These are phyloP conservation scores for Epichloe typhina DNA, from an alignment of 2,329 filamentous ascomycete genomes.

Conservation along the genomic window DNA sequence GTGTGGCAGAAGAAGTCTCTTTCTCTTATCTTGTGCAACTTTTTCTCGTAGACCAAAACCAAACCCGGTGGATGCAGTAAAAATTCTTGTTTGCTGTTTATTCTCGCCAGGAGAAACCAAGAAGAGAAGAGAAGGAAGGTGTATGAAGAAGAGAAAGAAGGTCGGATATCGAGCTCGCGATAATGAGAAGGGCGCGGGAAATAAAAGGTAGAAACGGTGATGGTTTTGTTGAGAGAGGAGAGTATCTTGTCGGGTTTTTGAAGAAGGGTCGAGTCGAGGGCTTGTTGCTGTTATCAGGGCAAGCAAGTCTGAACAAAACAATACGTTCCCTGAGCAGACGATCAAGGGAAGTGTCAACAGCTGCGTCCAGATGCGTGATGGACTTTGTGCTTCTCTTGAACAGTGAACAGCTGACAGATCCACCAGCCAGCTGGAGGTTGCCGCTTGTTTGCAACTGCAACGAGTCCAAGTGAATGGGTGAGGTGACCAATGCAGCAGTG, in stretches of 20 bases:
- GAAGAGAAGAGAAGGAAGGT: neutral
- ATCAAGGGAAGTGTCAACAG: conserved; percentile 1
- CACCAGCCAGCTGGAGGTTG: conserved; percentile 3
- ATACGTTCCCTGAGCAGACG: neutral
- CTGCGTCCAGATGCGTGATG: neutral
- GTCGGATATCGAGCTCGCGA: neutral
- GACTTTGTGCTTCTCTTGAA: neutral
- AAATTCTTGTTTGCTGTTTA: neutral
- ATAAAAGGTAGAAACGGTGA: neutral
- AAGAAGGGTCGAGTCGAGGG: neutral
- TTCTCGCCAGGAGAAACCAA: conserved; percentile 4
- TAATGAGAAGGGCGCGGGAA: neutral
- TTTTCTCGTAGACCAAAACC: neutral
- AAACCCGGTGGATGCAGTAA: neutral
- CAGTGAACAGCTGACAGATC: conserved; percentile 5
- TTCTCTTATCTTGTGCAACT: no score
- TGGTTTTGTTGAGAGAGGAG: neutral
- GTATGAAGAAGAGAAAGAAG: neutral
- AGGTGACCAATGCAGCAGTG: neutral
- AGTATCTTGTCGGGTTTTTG: neutral
- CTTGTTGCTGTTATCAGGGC: neutral
- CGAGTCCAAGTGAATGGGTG: neutral
- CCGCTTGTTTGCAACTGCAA: neutral
- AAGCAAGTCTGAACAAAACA: neutral
- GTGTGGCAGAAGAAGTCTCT: neutral